phyloP scores from a whole-genome alignment of 257 asterid species.

The Avicennia marina region DNA sequence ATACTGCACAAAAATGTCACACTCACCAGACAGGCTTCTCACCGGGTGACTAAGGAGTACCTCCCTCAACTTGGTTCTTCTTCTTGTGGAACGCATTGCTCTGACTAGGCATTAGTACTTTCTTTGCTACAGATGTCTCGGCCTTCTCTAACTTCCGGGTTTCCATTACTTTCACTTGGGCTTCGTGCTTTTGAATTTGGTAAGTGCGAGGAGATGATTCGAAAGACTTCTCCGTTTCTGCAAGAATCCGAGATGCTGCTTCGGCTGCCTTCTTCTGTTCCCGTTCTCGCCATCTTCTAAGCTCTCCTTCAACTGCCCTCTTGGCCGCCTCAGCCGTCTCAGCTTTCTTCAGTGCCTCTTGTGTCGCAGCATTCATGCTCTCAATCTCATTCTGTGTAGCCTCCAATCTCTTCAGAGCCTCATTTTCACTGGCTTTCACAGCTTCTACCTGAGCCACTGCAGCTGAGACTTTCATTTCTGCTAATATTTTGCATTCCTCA shows the following conservation, averaged over 20 bases:
- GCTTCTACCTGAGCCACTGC: slow-evolving; percentile 80
- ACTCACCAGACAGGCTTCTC: slow-evolving; percentile 42
- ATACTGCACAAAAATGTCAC: slow-evolving; percentile 15
- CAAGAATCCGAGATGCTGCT: slow-evolving; percentile 55
- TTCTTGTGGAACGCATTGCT: slow-evolving; percentile 49
- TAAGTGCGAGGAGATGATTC: slow-evolving; percentile 35
- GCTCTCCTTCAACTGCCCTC: slow-evolving; percentile 75
- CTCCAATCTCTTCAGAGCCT: slow-evolving; percentile 52
- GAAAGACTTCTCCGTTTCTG: slow-evolving; percentile 33
- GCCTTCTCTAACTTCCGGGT: slow-evolving; percentile 39
- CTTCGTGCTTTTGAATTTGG: slow-evolving; percentile 28
- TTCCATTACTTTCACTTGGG: slow-evolving; percentile 23
- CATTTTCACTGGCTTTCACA: slow-evolving; percentile 67
- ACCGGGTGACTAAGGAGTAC: slow-evolving; percentile 51
- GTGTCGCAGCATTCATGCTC: slow-evolving; percentile 42
- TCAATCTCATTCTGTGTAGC: slow-evolving; percentile 50
- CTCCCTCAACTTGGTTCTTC: slow-evolving; percentile 47
- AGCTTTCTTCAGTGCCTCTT: slow-evolving; percentile 61
- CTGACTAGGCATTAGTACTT: slow-evolving; percentile 44
- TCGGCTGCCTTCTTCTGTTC: slow-evolving; percentile 66
- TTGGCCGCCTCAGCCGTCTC: slow-evolving; percentile 78
- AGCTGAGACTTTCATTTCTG: slow-evolving; percentile 62
- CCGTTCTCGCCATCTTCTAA: slow-evolving; percentile 65
- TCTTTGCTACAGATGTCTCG: slow-evolving; percentile 46
- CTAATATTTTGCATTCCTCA: slow-evolving; percentile 55